Evolutionary conservation across 2,329 filamentous ascomycete genomes (phyloP).

Genomic region (Trichoderma arundinaceum): DNA sequence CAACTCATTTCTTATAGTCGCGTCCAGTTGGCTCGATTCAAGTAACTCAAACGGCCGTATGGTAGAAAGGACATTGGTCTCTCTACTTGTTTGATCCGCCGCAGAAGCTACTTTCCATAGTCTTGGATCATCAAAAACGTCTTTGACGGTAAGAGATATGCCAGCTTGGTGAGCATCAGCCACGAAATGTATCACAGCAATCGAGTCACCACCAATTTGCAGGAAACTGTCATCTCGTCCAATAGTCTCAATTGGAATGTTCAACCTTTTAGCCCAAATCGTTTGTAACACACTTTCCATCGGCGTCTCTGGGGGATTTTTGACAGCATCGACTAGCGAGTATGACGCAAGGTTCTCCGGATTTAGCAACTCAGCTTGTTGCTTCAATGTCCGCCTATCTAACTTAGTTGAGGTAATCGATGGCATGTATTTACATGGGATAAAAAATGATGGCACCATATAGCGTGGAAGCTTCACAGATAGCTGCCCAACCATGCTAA

Average conservation of each 20-base stretch:
- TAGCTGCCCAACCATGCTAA: constrained; percentile 10
- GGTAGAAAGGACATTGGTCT: background rate
- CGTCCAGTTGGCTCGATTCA: background rate
- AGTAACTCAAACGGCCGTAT: constrained; percentile 2
- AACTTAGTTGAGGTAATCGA: constrained; percentile 23
- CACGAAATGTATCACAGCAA: constrained; percentile 28
- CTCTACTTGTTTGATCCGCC: background rate
- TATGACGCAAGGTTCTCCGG: constrained; percentile 3
- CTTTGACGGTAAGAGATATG: constrained; percentile 4
- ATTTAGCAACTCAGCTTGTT: background rate
- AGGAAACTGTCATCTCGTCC: constrained; percentile 32
- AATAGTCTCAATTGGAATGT: constrained; percentile 21
- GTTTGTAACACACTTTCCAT: constrained; percentile 25
- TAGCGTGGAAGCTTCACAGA: constrained; percentile 14
- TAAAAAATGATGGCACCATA: constrained; percentile 23
- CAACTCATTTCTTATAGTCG: background rate
- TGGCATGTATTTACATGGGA: too few relatives aligned
- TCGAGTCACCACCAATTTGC: constrained; percentile 31
- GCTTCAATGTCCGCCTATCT: constrained; percentile 10
- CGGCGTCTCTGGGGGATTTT: constrained; percentile 9
- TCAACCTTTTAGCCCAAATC: constrained; percentile 26
- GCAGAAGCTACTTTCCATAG: constrained; percentile 9
- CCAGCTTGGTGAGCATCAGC: constrained; percentile 7
- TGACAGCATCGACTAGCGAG: constrained; percentile 13
- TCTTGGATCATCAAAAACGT: constrained; percentile 22